These are phyloP conservation scores for Colletotrichum abscissum DNA, from an alignment of 2,329 filamentous ascomycete genomes.

Conservation along the genomic window DNA sequence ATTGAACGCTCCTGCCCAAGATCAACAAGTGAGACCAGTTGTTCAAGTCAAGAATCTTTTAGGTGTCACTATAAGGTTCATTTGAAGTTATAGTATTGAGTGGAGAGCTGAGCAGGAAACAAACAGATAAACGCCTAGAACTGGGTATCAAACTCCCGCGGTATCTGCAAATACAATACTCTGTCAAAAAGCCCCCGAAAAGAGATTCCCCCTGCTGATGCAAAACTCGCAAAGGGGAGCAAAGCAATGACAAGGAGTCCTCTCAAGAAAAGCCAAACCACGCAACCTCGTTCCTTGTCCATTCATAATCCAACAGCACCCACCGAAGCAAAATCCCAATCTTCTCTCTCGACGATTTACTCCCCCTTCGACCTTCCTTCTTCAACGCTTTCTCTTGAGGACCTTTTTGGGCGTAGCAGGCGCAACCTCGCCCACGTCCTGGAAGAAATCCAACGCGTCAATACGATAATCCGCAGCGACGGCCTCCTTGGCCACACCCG, in stretches of 20 bases:
- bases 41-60: too few relatives aligned
- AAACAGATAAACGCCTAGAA: background rate
- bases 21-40: accelerated
- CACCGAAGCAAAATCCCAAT: background rate
- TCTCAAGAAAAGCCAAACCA: background rate
- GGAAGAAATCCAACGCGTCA: background rate
- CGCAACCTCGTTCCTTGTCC: background rate
- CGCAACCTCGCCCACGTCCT: background rate
- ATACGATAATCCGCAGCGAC: background rate
- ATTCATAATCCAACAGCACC: background rate
- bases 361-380: too few relatives aligned
- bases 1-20: background rate
- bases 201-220: too few relatives aligned
- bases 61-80: background rate
- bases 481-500: background rate
- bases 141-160: background rate
- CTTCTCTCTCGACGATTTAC: background rate
- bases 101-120: background rate
- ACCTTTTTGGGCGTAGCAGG: background rate
- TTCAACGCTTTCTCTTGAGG: background rate
- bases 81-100: background rate
- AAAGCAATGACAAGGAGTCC: background rate
- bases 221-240: background rate
- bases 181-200: background rate
- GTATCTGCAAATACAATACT: background rate